Evolutionary conservation across 1,284 basidiomycete species (phyloP), one percentile per base, ranked within the genome.

Genomic region (Malassezia pachydermatis): DNA sequence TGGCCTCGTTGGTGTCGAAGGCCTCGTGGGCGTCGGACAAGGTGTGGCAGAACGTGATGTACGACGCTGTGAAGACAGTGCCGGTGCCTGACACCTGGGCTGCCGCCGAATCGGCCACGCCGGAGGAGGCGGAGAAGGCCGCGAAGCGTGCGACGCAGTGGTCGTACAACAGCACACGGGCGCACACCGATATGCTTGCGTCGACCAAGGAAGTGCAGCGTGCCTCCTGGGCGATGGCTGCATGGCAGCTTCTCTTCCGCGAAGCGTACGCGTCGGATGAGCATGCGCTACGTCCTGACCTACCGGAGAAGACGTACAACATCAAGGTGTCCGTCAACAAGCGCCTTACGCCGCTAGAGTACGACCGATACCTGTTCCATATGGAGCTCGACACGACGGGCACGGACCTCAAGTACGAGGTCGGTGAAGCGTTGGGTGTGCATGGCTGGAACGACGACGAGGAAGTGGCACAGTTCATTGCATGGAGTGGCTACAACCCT

Each of bases 321-420:
- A 83, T 96, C 54, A 89, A 84, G 16, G 90, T 90, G 69, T 81
- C 83, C 6, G 90, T 95, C 73, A 96, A 96, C 76, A 82, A 84
- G 44, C 86, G 92, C 27, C 80, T 98, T 45, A 98, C 92, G 0
- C 94, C 94, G 29, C 73, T 80, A 60, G 87, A 92, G 59, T 98
- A 98, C 75, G 87, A 96, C 75, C 86, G 94, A 59, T 96, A 98
- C 74, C 88, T 98, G 50, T 98, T 98, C 79, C 92, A 98, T 75
- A 80, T 98, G 71, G 92, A 96, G 77, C 88, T 98, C 72, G 82
- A 89, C 73, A 89, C 88, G 9, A 76, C 79, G 41, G 86, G 87
- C 35, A 98, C 94, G 14, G 89, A 88, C 8, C 80, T 98, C 60
- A 88, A 84, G 75, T 98, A 98, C 75, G 83, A 81, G 38, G 88